Evolutionary conservation across 495 filamentous ascomycete genomes (phyloP), one percentile per base, ranked within the genome.

Genomic region (Amorphotheca resinae): DNA sequence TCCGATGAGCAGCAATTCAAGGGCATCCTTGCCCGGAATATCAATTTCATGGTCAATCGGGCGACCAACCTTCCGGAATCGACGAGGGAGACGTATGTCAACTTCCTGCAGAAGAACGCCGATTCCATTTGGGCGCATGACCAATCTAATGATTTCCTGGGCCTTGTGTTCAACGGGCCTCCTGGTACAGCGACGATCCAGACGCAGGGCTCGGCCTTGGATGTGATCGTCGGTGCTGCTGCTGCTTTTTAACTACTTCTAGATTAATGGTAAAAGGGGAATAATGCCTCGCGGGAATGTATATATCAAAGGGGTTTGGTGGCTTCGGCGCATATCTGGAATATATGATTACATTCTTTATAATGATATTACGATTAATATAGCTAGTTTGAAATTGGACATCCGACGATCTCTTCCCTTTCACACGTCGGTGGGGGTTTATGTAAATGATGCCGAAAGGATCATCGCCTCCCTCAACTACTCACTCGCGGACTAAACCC

Each of bases 21-120:
- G 61, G 84, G 83, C 22, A 69, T 84, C 17, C 85, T 87, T 50
- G 72, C 82, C 43, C 71, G 84, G 4, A 85, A 85, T 51, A 61
- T 89, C 38, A 61, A 64, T 20, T 68, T 70, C 26, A 53, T 89
- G 47, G 66, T 80, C 3, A 49, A 59, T 20, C 31, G 52, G 18
- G 73, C 59, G 0, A 63, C 64, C 0, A 22, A 41, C 1, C 26
- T 54, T 3, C 32, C 44, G 0, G 52, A 30, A 15, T 35, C 18
- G 8, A 72, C 74, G 4, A 56, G 72, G 26, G 61, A 67, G 6
- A 51, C 50, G n/a, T 80, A 76, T 48, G 61, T 61, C 41, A 60
- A 56, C 18, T 76, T 80, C 14, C 70, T 87, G 39, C 57, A 63
- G 33, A 67, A 58, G 34, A 84, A 79, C 33, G 81, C 80, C 7